Conservation (phyloP, 163 green algal species). For the Chlorella variabilis region DNA sequence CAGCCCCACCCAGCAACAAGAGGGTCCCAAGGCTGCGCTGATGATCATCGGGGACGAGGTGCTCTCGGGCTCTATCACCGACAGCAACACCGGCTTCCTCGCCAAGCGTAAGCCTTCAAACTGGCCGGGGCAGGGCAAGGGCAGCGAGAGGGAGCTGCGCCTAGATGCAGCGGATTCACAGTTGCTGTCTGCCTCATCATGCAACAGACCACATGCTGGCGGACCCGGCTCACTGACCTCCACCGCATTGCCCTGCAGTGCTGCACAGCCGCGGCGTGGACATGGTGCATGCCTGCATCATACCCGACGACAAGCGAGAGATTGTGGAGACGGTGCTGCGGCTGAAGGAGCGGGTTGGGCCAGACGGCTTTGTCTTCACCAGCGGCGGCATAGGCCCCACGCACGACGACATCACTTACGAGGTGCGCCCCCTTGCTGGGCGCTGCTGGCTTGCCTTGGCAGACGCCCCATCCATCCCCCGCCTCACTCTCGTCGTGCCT, state of each 20-base stretch:
- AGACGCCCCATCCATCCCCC: background rate
- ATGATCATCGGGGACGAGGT: conserved; percentile 84
- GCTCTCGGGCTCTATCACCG: conserved; percentile 66
- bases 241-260: background rate
- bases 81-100: conserved; percentile 81
- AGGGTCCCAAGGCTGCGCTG: conserved; percentile 58
- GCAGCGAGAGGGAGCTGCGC: too few species aligned
- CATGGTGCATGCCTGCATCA: conserved; percentile 70
- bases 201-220: too few species aligned
- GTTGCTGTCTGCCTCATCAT: too few species aligned
- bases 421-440: conserved; percentile 9
- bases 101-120: too few species aligned
- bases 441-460: too few species aligned
- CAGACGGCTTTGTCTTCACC: conserved; percentile 72
- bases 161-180: too few species aligned
- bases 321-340: conserved; percentile 65
- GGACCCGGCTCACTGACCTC: too few species aligned
- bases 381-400: conserved; percentile 85
- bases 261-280: conserved; percentile 82
- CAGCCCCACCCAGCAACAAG: too few species aligned
- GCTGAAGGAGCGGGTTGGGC: conserved; percentile 65
- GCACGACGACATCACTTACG: conserved; percentile 88
- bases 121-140: too few species aligned
- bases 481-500: too few species aligned
- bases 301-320: conserved; percentile 68